Conservation (phyloP, 148 eudicot species). For the Vaccinium corymbosum region DNA sequence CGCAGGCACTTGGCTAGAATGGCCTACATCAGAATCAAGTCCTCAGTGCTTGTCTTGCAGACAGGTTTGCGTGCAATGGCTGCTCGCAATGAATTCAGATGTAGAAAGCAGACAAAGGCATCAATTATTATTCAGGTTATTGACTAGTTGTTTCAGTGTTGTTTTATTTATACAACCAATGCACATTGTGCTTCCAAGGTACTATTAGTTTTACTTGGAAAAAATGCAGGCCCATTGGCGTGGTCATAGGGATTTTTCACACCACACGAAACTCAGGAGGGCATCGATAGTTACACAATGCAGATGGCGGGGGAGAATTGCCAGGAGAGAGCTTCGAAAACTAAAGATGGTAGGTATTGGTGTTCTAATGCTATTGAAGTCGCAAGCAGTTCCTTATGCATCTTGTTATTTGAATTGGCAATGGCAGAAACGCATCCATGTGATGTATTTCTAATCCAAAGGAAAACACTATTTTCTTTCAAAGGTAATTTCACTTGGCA, state of each 20-base stretch:
- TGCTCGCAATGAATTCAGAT: slow-evolving; percentile 65
- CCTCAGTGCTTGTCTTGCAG: slow-evolving; percentile 61
- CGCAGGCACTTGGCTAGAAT: slow-evolving; percentile 69
- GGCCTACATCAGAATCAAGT: slow-evolving; percentile 38
- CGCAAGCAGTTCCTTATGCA: neutral
- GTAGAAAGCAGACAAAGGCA: slow-evolving; percentile 59
- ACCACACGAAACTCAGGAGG: slow-evolving; percentile 64
- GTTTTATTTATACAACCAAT: slow-evolving; percentile 6
- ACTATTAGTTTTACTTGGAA: slow-evolving; percentile 17
- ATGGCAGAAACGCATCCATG: neutral
- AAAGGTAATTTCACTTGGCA: neutral
- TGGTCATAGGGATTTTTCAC: slow-evolving; percentile 47
- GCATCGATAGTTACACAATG: slow-evolving; percentile 67
- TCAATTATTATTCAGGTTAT: slow-evolving; percentile 66
- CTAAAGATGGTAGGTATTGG: slow-evolving; percentile 66
- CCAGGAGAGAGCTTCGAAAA: slow-evolving; percentile 65
- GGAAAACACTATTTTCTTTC: neutral
- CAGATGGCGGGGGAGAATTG: slow-evolving; percentile 76
- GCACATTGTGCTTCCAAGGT: slow-evolving; percentile 2
- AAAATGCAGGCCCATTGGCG: slow-evolving; percentile 74
- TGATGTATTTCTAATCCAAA: neutral
- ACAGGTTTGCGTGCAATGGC: slow-evolving; percentile 63
- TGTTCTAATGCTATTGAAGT: slow-evolving; percentile 7
- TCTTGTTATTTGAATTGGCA: slow-evolving; percentile 12
- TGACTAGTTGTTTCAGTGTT: slow-evolving; percentile 15